Evolutionary conservation across 2,329 filamentous ascomycete species (phyloP), one percentile per base, ranked within the genome.

Genomic region (Grosmannia huntii): DNA sequence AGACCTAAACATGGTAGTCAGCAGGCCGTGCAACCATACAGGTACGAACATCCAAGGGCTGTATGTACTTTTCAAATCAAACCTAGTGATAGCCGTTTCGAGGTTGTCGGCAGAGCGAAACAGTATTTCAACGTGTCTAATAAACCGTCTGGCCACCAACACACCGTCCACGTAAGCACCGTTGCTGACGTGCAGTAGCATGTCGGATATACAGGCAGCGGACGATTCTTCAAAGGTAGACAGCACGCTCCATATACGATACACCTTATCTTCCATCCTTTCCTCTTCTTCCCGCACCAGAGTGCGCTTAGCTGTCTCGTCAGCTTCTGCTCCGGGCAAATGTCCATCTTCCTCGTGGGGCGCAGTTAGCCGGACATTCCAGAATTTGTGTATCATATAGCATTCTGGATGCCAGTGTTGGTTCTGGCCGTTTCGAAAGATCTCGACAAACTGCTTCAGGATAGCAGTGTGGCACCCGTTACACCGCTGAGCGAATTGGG

Each of bases 371-470:
- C 94, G 85, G 60, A 99, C 94, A 69, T 97, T 99, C 94, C 94
- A 99, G 72, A 97, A 99, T 68, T 99, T 99, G 75, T 99, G 94
- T 62, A 99, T 99, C 94, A 99, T 99, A 73, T 99, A 99, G 72
- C 94, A 99, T 72, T 99, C 94, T 2, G 94, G 94, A 69, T 99
- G 94, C 94, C 94, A 99, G 70, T 99, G 94, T 68, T 99, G 94
- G 68, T 97, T 96, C 69, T 96, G 89, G 2, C 92, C 92, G 71
- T 97, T 97, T 65, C 94, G 86, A 73, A 91, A 99, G 61, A 99
- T 97, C 72, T 99, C 94, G 61, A 99, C 94, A 70, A 99, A 99
- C 70, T 99, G 94, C 75, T 99, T 99, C 50, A 99, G 77, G 62
- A 99, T 99, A 56, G 94, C 90, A 3, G 92, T 96, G 67, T 96